Evolutionary conservation across 2,329 filamentous ascomycete species (phyloP).

Genomic region (Ilyonectria mors-panacis): DNA sequence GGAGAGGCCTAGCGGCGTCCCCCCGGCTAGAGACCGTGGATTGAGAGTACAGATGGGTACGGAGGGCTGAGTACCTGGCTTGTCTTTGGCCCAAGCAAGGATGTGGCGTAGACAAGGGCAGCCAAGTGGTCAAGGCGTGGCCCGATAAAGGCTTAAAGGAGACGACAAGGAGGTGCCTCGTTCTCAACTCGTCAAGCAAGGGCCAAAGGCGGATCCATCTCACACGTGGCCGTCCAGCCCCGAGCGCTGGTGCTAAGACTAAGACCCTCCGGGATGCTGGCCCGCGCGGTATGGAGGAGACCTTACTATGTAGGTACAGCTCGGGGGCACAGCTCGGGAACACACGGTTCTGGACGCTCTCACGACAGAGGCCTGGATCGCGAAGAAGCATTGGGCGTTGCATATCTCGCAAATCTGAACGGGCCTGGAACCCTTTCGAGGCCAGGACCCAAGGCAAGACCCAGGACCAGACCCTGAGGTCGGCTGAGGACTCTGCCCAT

Average conservation of each 20-base stretch:
- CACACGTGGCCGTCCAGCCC: slow-evolving; percentile 45
- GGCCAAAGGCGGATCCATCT: slow-evolving; percentile 43
- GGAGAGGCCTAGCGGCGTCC: background rate
- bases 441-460: slow-evolving; percentile 12
- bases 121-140: slow-evolving; percentile 33
- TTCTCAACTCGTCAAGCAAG: slow-evolving; percentile 44
- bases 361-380: slow-evolving; percentile 11
- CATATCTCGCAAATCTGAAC: slow-evolving; percentile 16
- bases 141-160: slow-evolving; percentile 34
- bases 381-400: slow-evolving; percentile 22
- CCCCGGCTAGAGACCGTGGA: background rate
- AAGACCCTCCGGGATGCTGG: slow-evolving; percentile 32
- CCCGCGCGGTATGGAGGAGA: slow-evolving; percentile 30
- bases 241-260: slow-evolving; percentile 35
- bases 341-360: slow-evolving; percentile 14
- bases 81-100: slow-evolving; percentile 28
- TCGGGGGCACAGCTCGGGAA: background rate
- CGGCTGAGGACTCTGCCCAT: background rate
- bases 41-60: slow-evolving; percentile 30
- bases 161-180: slow-evolving; percentile 35
- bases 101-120: slow-evolving; percentile 24
- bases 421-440: slow-evolving; percentile 24
- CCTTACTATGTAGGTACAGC: slow-evolving; percentile 2
- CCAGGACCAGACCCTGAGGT: background rate
- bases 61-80: slow-evolving; percentile 21